A percentile compares a stretch with the other conserved stretches of the same genome.
Evolutionary conservation across 2,329 filamentous ascomycete species (phyloP).

Genomic region (Curvularia verruculosa): DNA sequence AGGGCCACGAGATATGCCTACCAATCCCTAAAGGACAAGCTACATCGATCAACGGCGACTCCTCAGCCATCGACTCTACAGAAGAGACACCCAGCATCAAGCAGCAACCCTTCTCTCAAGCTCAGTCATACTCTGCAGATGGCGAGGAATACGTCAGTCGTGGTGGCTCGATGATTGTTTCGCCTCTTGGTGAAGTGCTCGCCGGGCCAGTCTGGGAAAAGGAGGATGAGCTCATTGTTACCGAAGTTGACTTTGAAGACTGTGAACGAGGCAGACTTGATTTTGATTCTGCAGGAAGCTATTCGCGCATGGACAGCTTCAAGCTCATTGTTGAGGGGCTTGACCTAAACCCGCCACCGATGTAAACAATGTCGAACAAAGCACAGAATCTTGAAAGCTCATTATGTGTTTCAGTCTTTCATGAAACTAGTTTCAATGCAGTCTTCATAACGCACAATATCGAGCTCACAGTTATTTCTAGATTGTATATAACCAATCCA

Average conservation of each 20-base stretch:
- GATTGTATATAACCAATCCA: not conserved
- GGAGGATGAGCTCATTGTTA: constrained; percentile 69
- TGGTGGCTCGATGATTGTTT: constrained; percentile 83
- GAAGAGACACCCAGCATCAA: constrained; percentile 28
- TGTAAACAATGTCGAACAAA: constrained; percentile 5
- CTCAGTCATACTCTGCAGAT: constrained; percentile 13
- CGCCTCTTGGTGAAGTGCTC: constrained; percentile 78
- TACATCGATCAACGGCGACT: constrained; percentile 18
- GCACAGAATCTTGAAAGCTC: not conserved
- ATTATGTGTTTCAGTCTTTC: not conserved
- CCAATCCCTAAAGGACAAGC: constrained; percentile 34
- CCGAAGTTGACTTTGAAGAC: constrained; percentile 85
- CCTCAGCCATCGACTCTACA: constrained; percentile 33
- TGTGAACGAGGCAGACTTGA: constrained; percentile 82
- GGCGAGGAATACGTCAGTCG: constrained; percentile 65
- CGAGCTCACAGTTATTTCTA: no score
- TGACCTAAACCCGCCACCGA: constrained; percentile 65
- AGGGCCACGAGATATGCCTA: constrained; percentile 56
- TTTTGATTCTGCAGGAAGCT: constrained; percentile 83
- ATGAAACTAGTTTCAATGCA: not conserved
- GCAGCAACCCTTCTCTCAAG: constrained; percentile 18
- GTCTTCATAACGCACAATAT: not conserved
- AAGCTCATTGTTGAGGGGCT: constrained; percentile 65
- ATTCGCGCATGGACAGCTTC: constrained; percentile 75
- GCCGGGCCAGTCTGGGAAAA: constrained; percentile 82